A percentile compares a stretch with the other conserved stretches of the same genome.
Evolutionary conservation across 345 rosid species (phyloP).

Genomic region (Trapa incisa): DNA sequence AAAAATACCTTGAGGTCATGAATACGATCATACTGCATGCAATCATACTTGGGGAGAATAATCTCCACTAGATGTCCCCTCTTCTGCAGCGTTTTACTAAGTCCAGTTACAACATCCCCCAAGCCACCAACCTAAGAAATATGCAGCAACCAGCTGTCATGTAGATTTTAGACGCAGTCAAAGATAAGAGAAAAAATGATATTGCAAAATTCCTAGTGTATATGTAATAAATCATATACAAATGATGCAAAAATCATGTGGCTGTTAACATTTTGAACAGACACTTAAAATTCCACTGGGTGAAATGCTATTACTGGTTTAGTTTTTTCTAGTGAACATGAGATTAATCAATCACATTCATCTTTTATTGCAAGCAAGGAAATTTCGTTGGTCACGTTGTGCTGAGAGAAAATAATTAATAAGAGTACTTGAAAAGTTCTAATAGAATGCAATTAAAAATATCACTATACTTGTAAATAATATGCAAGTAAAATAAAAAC

Average conservation of each 20-base stretch:
- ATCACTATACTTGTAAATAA: not conserved
- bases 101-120: conserved; percentile 95
- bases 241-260: not conserved
- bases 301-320: not conserved
- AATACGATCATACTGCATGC: conserved; percentile 72
- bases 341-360: not conserved
- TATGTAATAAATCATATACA: not conserved
- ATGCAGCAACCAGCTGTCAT: conserved; percentile 7
- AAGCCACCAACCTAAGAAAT: conserved; percentile 81
- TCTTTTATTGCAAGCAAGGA: not conserved
- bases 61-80: conserved; percentile 90
- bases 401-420: not conserved
- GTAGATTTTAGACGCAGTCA: not conserved
- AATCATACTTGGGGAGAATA: conserved; percentile 90
- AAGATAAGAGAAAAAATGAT: not conserved
- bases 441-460: not conserved
- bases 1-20: conserved; percentile 56
- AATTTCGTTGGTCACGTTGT: not conserved
- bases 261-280: not conserved
- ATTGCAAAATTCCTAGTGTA: not conserved
- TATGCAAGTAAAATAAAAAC: not conserved
- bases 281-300: not conserved
- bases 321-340: not conserved
- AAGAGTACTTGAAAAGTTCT: not conserved
- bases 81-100: conserved; percentile 85